Percentiles rank a stretch among this genome's conserved stretches.
Conservation (phyloP, 805 yeast genomes). For the Hanseniaspora nectarophila region DNA sequence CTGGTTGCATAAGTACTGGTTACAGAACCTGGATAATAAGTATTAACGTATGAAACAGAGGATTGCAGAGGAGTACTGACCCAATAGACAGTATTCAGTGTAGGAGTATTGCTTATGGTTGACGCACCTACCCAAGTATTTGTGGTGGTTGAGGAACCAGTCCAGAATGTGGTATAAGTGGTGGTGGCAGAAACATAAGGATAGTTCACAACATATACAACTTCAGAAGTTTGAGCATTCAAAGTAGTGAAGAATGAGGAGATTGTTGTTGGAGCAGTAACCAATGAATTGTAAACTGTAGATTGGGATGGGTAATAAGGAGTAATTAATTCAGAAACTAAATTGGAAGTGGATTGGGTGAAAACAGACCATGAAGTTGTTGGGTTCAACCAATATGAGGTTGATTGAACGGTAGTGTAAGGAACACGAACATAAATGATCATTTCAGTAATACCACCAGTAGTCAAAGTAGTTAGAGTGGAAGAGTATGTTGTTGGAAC, state of each 20-base stretch:
- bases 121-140: conserved; percentile 3
- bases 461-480: conserved; percentile 1
- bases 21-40: conserved; percentile 9
- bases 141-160: conserved; percentile 2
- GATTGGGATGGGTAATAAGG: conserved; percentile 3
- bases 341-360: background rate
- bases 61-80: conserved; percentile 15
- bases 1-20: conserved; percentile 14
- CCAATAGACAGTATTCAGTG: conserved; percentile 12
- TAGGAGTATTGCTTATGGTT: background rate
- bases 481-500: conserved; percentile 5
- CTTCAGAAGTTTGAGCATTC: conserved; percentile 4
- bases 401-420: conserved; percentile 1
- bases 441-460: conserved; percentile 14
- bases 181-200: conserved; percentile 4
- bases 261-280: conserved; percentile 3
- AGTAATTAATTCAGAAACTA: conserved; percentile 3
- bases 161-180: background rate
- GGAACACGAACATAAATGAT: conserved; percentile 12
- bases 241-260: conserved; percentile 1
- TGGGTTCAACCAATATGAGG: conserved; percentile 4
- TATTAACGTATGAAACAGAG: background rate
- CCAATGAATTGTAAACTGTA: background rate
- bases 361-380: conserved; percentile 8
- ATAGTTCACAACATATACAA: conserved; percentile 4